Conservation (phyloP, 345 rosid species). For the Psidium guajava region DNA sequence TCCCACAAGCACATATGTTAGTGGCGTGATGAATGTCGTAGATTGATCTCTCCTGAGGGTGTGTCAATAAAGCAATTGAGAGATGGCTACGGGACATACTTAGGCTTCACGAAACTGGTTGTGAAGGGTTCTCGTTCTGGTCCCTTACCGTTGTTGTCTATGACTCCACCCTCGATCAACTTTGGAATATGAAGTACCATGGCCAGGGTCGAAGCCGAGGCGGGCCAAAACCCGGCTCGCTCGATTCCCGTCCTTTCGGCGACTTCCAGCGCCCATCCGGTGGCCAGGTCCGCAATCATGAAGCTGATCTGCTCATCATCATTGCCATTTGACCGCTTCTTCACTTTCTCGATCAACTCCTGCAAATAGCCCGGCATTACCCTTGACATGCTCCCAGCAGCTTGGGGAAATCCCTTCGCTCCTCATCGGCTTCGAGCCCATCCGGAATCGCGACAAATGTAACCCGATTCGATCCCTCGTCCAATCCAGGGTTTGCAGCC, state of each 20-base stretch:
- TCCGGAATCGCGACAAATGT: slow-evolving; percentile 16
- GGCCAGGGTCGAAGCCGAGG: slow-evolving; percentile 5
- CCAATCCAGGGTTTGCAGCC: background rate
- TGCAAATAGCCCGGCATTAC: slow-evolving; percentile 10
- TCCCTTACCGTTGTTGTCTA: slow-evolving; percentile 4
- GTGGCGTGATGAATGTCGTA: background rate
- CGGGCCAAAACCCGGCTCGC: background rate
- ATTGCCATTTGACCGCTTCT: background rate
- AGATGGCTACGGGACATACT: too few relatives aligned
- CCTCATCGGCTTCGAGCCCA: slow-evolving; percentile 11
- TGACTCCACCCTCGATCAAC: slow-evolving; percentile 10
- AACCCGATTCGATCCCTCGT: background rate
- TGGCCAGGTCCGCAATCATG: slow-evolving; percentile 6
- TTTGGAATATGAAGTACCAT: background rate
- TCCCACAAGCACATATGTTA: background rate
- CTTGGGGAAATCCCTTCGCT: background rate
- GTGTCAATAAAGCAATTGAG: too few relatives aligned
- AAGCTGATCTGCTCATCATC: slow-evolving; percentile 2
- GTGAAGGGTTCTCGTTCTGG: background rate
- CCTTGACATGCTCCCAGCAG: background rate
- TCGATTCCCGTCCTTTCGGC: slow-evolving; percentile 6
- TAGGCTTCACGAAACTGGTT: background rate
- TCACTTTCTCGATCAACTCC: slow-evolving; percentile 3
- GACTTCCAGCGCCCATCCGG: slow-evolving; percentile 10
- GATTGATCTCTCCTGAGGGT: background rate